These are phyloP conservation scores for Fusarium abutilonis DNA, from an alignment of 2,329 filamentous ascomycete species.

Conservation along the genomic window DNA sequence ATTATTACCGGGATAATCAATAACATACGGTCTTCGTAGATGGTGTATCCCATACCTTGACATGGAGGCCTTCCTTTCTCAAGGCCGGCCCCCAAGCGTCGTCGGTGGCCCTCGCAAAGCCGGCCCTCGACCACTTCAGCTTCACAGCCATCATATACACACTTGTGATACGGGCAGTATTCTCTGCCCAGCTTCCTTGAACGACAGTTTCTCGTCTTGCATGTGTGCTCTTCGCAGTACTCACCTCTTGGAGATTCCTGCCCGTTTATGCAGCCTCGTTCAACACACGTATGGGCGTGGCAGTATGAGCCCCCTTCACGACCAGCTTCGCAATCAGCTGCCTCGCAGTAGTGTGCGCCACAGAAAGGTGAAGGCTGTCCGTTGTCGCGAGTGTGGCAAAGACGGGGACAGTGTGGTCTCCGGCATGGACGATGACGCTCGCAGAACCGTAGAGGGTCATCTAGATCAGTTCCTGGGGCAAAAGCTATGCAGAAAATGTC, in stretches of 20 bases:
- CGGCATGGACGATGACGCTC: conserved; percentile 46
- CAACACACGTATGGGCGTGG: conserved; percentile 44
- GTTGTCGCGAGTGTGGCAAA: conserved; percentile 43
- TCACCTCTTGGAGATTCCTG: conserved; percentile 5
- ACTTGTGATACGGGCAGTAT: conserved; percentile 45
- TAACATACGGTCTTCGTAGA: conserved; percentile 43
- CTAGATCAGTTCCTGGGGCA: conserved; percentile 29
- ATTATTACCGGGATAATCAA: neutral
- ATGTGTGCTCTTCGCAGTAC: conserved; percentile 45
- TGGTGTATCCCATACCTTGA: conserved; percentile 24
- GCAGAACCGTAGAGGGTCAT: conserved; percentile 42
- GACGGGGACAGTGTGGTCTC: conserved; percentile 36
- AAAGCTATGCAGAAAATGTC: conserved; percentile 39
- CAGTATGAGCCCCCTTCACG: conserved; percentile 39
- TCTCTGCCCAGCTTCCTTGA: conserved; percentile 33
- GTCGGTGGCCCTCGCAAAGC: conserved; percentile 41
- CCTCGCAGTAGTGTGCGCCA: conserved; percentile 46
- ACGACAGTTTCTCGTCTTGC: conserved; percentile 38
- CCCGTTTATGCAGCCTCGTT: conserved; percentile 40
- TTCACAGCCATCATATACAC: conserved; percentile 41
- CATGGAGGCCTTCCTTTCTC: conserved; percentile 17
- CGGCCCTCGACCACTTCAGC: conserved; percentile 33
- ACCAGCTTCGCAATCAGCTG: conserved; percentile 41
- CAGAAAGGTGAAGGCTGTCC: conserved; percentile 43
- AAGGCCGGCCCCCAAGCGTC: conserved; percentile 12